phyloP scores from a whole-genome alignment of 768 basidiomycete genomes.

The Pleurotus salmoneostramineus region DNA sequence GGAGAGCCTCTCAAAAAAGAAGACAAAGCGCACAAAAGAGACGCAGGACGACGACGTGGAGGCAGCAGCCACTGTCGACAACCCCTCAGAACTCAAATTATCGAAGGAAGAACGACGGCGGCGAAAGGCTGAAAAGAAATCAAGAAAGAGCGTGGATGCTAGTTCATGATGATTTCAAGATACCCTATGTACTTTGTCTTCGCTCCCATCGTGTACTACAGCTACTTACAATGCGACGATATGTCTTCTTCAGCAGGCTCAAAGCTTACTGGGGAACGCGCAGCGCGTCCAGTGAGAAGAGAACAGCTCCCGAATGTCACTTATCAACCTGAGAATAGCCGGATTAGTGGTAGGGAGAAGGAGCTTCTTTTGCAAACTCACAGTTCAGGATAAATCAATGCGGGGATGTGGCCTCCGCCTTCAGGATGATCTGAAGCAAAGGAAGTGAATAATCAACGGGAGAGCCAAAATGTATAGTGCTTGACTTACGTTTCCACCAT shows the following conservation, averaged over 20 bases:
- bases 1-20: neutral
- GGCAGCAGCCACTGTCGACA: neutral
- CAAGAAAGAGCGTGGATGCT: neutral
- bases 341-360: neutral
- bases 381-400: neutral
- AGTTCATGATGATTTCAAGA: neutral
- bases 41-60: neutral
- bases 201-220: too few species aligned
- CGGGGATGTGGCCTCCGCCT: constrained; percentile 4
- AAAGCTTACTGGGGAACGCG: neutral
- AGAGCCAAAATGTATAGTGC: neutral
- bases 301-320: neutral
- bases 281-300: neutral
- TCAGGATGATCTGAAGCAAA: constrained; percentile 1
- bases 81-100: neutral
- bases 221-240: neutral
- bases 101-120: constrained; percentile 5
- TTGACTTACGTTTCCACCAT: neutral
- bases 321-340: neutral
- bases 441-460: neutral
- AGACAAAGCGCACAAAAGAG: neutral
- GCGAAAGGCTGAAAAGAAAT: constrained; percentile 1
- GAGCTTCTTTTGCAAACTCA: neutral
- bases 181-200: neutral
- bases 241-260: neutral